These are phyloP conservation scores for Potentilla sterilis DNA, from an alignment of 306 rosid genomes.

Conservation along the genomic window DNA sequence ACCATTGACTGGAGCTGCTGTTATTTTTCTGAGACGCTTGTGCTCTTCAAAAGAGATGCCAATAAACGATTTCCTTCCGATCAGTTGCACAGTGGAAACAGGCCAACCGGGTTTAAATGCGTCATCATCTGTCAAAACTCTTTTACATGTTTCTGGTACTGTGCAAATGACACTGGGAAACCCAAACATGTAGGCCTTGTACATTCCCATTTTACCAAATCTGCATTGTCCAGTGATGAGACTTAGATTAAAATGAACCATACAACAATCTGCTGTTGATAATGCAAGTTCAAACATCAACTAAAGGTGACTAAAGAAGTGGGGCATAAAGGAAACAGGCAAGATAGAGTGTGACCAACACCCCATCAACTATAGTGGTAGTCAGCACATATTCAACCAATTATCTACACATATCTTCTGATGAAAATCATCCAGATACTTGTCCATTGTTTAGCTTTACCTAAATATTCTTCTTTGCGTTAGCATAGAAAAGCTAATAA, in stretches of 20 bases:
- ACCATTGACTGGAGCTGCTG: conserved; percentile 82
- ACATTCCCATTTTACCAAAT: conserved; percentile 67
- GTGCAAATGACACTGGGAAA: conserved; percentile 76
- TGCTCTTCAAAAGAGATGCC: conserved; percentile 67
- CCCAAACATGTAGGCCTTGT: conserved; percentile 81
- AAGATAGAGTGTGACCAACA: background rate
- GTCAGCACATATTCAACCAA: background rate
- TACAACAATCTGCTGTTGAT: background rate
- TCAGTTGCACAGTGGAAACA: conserved; percentile 59
- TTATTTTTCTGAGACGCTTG: conserved; percentile 71
- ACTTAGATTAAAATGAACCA: background rate
- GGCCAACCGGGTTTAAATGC: conserved; percentile 83
- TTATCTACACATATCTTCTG: background rate
- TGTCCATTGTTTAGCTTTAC: background rate
- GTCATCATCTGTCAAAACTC: conserved; percentile 72
- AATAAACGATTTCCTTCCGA: conserved; percentile 75
- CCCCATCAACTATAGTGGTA: background rate
- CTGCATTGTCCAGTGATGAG: conserved; percentile 35
- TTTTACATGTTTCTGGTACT: conserved; percentile 59
- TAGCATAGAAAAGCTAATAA: no score
- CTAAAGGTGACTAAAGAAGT: background rate
- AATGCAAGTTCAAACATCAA: background rate
- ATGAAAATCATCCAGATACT: background rate
- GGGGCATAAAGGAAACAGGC: background rate
- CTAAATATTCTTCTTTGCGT: background rate